These are phyloP conservation scores for Ramularia endophylla DNA, from an alignment of 2,329 filamentous ascomycete species.

Conservation along the genomic window DNA sequence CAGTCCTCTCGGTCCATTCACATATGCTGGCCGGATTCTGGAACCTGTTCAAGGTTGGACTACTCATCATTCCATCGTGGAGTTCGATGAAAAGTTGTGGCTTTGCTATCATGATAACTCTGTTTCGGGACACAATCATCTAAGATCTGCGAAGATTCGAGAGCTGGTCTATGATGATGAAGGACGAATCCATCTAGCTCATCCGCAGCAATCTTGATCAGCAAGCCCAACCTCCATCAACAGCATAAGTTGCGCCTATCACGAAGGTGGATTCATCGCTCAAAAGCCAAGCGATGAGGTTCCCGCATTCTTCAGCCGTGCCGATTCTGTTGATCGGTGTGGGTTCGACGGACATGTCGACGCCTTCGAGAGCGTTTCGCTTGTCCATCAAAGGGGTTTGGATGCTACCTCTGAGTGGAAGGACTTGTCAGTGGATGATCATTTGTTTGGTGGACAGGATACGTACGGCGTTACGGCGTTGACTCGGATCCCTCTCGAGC, in stretches of 20 bases:
- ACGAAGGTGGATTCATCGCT: slow-evolving; percentile 44
- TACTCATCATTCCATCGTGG: slow-evolving; percentile 72
- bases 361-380: slow-evolving; percentile 24
- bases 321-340: slow-evolving; percentile 23
- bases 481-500: slow-evolving; percentile 22
- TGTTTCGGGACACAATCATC: slow-evolving; percentile 61
- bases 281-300: slow-evolving; percentile 43
- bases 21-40: slow-evolving; percentile 63
- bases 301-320: slow-evolving; percentile 19
- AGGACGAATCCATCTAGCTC: slow-evolving; percentile 50
- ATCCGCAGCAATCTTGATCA: slow-evolving; percentile 18
- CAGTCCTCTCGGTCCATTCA: slow-evolving; percentile 65
- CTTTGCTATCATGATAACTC: slow-evolving; percentile 72
- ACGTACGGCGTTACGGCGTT: slow-evolving; percentile 28
- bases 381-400: slow-evolving; percentile 26
- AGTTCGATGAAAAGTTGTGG: slow-evolving; percentile 66
- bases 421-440: background rate
- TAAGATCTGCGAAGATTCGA: slow-evolving; percentile 67
- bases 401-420: slow-evolving; percentile 16
- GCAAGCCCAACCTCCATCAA: slow-evolving; percentile 40
- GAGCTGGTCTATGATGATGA: slow-evolving; percentile 67
- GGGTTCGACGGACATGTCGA: slow-evolving; percentile 16
- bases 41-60: slow-evolving; percentile 77
- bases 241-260: slow-evolving; percentile 42
- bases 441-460: no score